Conservation (phyloP, 768 basidiomycete species). For the Exidia glandulosa region DNA sequence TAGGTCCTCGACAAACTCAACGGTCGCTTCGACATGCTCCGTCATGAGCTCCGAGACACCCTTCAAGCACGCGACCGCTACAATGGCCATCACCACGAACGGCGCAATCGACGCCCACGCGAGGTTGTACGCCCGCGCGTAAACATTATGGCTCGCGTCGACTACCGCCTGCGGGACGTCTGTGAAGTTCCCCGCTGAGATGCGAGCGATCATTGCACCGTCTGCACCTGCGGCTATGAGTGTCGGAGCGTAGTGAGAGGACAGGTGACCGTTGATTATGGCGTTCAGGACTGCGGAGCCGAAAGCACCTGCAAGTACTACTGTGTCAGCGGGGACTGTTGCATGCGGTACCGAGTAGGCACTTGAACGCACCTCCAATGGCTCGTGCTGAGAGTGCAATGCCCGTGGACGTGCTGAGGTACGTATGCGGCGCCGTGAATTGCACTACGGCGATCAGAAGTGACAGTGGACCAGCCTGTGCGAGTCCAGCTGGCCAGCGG, state of each 20-base stretch:
- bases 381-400: neutral
- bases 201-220: neutral
- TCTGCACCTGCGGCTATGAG: neutral
- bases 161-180: neutral
- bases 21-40: neutral
- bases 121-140: neutral
- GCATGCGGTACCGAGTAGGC: no score
- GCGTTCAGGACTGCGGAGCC: neutral
- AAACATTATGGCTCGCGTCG: neutral
- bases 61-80: neutral
- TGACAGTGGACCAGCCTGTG: neutral
- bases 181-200: neutral
- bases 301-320: neutral
- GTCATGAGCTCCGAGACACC: neutral
- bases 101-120: neutral
- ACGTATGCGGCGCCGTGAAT: neutral
- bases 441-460: neutral
- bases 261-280: neutral
- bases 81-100: neutral
- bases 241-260: neutral
- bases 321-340: no score
- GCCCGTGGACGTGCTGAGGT: neutral
- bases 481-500: neutral
- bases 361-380: neutral
- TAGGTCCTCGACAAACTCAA: neutral